Base-by-base conservation (phyloP, 1,284 basidiomycete species). In the Leccinum huronense region DNA sequence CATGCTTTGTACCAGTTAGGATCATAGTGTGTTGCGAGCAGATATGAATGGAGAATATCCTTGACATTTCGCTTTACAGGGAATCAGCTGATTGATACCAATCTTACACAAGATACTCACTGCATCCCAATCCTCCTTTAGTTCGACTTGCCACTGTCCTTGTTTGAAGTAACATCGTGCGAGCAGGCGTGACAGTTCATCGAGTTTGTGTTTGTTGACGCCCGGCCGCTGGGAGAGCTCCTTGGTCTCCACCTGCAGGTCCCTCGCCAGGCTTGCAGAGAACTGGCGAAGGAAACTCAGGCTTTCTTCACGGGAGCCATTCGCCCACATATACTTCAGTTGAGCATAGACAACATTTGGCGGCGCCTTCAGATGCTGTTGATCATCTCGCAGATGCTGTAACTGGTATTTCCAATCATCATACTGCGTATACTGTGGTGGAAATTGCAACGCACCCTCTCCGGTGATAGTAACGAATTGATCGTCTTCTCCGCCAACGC, bases 321-420 rank as follows among this genome's bases (percentile, higher is more conserved):
- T 89, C 1, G 95, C 95, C 97, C 97, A 99, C 83, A 95, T 94
- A 76, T 91, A 97, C 75, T 98, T 97, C 69, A 98, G 83, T 72
- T 97, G 96, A 2, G 97, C 94, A 73, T 99, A 99, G 45, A 99
- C 95, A 66, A 99, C 97, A 69, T 95, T 90, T 1, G 97, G 97
- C 6, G 97, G 95, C 0, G 94, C 95, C 73, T 93, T 89, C 36
- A 84, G 81, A 66, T 88, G 84, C 75, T 86, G 80, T 74, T 86
- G 80, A 62, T 76, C 79, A 60, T 84, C 80, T 45, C 80, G 78
- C 40, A 79, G 66, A 65, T 80, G 78, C 57, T 79, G 77, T 51
- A 76, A 72, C 77, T 80, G 40, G 58, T 57, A 67, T 64, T 45
- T 58, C 55, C 7, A 57, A 58, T 63, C 36, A 10, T 58, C 57